Base-by-base conservation (phyloP, 495 filamentous ascomycete species). In the Ramalina intermedia region DNA sequence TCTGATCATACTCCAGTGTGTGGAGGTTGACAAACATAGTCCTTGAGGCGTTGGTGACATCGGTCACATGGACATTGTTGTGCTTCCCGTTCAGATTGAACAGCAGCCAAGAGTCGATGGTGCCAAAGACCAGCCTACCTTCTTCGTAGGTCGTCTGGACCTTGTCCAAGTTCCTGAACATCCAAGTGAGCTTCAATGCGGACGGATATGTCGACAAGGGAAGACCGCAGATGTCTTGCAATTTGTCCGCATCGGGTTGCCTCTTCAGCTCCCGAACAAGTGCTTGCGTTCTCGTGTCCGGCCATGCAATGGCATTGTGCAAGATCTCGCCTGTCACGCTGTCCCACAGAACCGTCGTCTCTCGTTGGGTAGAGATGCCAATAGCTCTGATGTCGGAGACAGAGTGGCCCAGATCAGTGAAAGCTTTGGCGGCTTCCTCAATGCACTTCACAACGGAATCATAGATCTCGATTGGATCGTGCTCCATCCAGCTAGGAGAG, bases 1-100 rank as follows among this genome's bases (percentile, higher is more conserved):
- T 73, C 47, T 91, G 78, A 60, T 93, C 87, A 61, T 95, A 96
- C 58, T 94, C 67, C 26, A 93, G 69, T 5, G 82, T 91, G 52
- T 82, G 75, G 35, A 96, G 72, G 64, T 95, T 91, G 80, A 94
- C 88, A 64, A 95, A 94, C 90, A 94, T 95, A 46, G 90, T 96
- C 52, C 90, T 68, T 14, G 85, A 91, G 26, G 90, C 89, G 62
- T 96, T 96, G 42, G 87, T 93, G 14, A 82, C 79, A 62, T 96
- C 90, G 3, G 90, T 91, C 42, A 96, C 85, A 53, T 85, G 78
- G 41, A 84, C 61, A 43, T 75, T 71, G 37, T 78, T 78, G 43
- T 78, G 66, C 20, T 70, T 75, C n/a, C 88, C 89, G 59, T 94
- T 95, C 37, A 96, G 73, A 58, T 84, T 81, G 64, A 88, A 95